These are phyloP conservation scores for Drechslera avenae DNA, from an alignment of 2,329 filamentous ascomycete genomes.

Conservation along the genomic window DNA sequence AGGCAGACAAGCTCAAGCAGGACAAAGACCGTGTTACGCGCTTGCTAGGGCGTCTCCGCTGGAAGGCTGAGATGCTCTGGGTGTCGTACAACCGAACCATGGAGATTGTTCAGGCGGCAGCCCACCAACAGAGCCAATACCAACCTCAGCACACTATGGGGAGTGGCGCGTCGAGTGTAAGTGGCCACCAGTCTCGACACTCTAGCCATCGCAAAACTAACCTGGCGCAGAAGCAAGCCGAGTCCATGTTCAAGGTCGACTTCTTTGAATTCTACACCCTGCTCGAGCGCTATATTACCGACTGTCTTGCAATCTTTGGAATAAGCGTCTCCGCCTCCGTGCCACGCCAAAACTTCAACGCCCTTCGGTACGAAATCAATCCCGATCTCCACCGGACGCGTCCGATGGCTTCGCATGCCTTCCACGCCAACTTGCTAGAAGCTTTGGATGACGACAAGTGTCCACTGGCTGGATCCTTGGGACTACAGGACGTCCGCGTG, in stretches of 20 bases:
- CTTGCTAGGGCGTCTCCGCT: conserved; percentile 37
- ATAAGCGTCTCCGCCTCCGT: conserved; percentile 53
- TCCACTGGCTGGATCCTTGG: conserved; percentile 63
- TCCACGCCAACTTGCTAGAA: conserved; percentile 71
- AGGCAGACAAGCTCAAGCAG: conserved; percentile 33
- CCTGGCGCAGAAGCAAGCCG: conserved; percentile 35
- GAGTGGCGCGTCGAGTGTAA: conserved; percentile 28
- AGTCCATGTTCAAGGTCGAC: conserved; percentile 73
- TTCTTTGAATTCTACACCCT: conserved; percentile 78
- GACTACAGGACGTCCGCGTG: conserved; percentile 59
- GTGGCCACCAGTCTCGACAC: not conserved
- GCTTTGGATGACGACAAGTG: conserved; percentile 63
- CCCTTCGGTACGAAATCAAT: conserved; percentile 42
- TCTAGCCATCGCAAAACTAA: conserved; percentile 5
- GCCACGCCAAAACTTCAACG: conserved; percentile 31
- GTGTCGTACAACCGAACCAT: conserved; percentile 37
- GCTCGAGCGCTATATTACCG: conserved; percentile 71
- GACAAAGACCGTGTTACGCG: conserved; percentile 38
- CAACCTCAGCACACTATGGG: conserved; percentile 19
- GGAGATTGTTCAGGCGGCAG: conserved; percentile 29
- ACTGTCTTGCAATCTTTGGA: conserved; percentile 68
- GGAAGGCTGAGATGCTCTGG: conserved; percentile 45
- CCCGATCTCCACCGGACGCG: conserved; percentile 28
- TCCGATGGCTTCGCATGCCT: conserved; percentile 56
- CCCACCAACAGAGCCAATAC: conserved; percentile 19